Evolutionary conservation across 2,329 filamentous ascomycete species (phyloP).

Genomic region (Microdochium trichocladiopsis): DNA sequence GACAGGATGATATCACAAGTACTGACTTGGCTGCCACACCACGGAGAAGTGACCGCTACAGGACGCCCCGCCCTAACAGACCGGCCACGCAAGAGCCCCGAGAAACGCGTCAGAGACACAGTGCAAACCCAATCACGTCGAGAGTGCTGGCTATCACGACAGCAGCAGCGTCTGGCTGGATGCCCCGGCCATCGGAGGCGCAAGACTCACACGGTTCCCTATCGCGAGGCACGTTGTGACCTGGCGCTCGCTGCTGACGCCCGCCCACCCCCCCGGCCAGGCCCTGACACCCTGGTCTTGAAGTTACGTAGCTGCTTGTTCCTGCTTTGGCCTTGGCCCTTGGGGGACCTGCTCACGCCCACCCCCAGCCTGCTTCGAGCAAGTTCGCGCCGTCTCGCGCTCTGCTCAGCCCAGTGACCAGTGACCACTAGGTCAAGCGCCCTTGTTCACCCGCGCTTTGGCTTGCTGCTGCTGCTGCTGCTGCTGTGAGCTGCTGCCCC

Average conservation of each 20-base stretch:
- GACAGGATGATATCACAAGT: neutral
- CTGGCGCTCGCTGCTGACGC: too few species aligned
- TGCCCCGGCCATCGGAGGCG: neutral
- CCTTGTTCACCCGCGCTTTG: too few species aligned
- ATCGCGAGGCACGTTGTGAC: neutral
- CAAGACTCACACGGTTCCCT: neutral
- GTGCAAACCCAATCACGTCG: neutral
- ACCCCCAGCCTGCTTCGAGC: neutral
- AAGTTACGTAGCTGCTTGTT: neutral
- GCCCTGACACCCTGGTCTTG: neutral
- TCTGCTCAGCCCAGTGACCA: conserved; percentile 5
- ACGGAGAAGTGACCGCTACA: neutral
- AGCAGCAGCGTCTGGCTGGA: neutral
- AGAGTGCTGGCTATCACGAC: neutral
- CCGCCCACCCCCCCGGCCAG: too few species aligned
- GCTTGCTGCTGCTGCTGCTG: too few species aligned
- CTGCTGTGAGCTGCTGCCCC: too few species aligned
- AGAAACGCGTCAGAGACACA: neutral
- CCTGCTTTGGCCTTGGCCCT: neutral
- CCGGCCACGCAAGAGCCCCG: neutral
- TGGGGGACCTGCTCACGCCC: neutral
- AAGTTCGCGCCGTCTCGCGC: neutral
- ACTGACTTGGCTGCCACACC: neutral
- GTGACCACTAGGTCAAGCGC: too few species aligned
- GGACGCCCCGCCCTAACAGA: neutral